Evolutionary conservation across 192 early-diverging fungal genomes (phyloP), one percentile per base, ranked within the genome.

Genomic region (Podila minutissima): DNA sequence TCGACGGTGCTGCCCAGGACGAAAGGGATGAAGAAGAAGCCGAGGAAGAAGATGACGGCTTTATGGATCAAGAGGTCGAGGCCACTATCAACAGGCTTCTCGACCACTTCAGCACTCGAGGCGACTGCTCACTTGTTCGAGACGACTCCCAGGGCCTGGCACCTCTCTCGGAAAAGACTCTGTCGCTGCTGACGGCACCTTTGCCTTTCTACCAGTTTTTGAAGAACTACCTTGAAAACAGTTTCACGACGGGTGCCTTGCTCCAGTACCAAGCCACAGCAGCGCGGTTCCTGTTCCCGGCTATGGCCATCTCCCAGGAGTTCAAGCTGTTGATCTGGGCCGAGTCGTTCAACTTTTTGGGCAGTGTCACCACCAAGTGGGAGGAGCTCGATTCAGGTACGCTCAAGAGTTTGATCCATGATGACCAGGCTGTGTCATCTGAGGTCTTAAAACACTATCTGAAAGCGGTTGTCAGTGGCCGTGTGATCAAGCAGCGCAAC

Each of bases 401-500:
- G 19, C 58, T 81, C 12, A 63, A 67, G 49, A 81, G 66, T 46
- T n/a, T 81, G 71, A 68, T 81, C 12, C 67, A 48, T 15, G 77
- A 81, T 28, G 62, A 61, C 9, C 67, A 48, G 22, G 66, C 19
- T 37, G 77, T 81, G 15, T 73, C 70, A 1, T 19, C 61, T 0
- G 77, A 81, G 46, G 71, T 81, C 0, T 50, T 68, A 9, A 68
- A 66, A 48, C 66, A 73, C 33, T 79, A 79, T 20, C 32, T 71
- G 5, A 79, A 79, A 24, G 75, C 75, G 10, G 75, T 79, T 10
- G 70, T 81, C 32, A 73, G 35, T 31, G 77, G 77, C 41, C 50
- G 77, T 22, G 77, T 81, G 13, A 73, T 81, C 58, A 81, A 81
- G 67, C 77, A 81, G 67, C 65, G 77, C 28, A 81, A 81, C 58